These are phyloP conservation scores for Fusarium sp. DNA, from an alignment of 2,329 filamentous ascomycete genomes.

Conservation along the genomic window DNA sequence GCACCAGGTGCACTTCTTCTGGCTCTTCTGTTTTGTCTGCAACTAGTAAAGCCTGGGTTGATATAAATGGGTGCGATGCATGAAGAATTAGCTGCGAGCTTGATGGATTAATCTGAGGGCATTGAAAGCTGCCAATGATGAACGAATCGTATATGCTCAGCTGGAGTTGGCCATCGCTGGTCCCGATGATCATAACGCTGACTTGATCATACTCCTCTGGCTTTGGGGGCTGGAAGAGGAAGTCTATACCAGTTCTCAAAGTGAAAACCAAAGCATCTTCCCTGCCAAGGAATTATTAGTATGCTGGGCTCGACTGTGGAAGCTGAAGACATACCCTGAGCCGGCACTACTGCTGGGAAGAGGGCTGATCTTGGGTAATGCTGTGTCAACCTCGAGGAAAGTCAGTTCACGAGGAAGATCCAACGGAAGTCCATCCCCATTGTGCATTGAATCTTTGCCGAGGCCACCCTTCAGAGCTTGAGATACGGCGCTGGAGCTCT, in stretches of 20 bases:
- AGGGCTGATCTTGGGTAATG: conserved; percentile 78
- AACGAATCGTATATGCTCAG: conserved; percentile 88
- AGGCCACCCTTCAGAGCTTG: conserved; percentile 25
- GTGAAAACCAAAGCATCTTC: conserved; percentile 72
- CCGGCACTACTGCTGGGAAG: conserved; percentile 69
- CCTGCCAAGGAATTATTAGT: conserved; percentile 30
- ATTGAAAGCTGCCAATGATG: conserved; percentile 72
- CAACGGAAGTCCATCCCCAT: conserved; percentile 36
- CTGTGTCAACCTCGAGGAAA: conserved; percentile 77
- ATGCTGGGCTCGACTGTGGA: not conserved
- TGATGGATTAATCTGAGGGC: conserved; percentile 49
- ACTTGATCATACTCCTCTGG: conserved; percentile 76
- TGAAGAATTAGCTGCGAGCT: conserved; percentile 61
- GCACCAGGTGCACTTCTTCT: conserved; percentile 64
- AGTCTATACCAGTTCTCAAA: conserved; percentile 72
- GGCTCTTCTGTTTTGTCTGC: conserved; percentile 46
- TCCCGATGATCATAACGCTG: conserved; percentile 80
- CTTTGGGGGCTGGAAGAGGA: conserved; percentile 70
- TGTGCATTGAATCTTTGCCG: not conserved
- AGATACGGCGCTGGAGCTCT: conserved; percentile 21
- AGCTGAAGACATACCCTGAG: conserved; percentile 57
- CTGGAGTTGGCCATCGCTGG: conserved; percentile 74
- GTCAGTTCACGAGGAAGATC: conserved; percentile 78
- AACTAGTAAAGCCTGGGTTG: conserved; percentile 79
- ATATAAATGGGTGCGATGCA: conserved; percentile 74